Evolutionary conservation across 2,329 filamentous ascomycete genomes (phyloP), one percentile per base, ranked within the genome.

Genomic region (Fusarium temperatum): DNA sequence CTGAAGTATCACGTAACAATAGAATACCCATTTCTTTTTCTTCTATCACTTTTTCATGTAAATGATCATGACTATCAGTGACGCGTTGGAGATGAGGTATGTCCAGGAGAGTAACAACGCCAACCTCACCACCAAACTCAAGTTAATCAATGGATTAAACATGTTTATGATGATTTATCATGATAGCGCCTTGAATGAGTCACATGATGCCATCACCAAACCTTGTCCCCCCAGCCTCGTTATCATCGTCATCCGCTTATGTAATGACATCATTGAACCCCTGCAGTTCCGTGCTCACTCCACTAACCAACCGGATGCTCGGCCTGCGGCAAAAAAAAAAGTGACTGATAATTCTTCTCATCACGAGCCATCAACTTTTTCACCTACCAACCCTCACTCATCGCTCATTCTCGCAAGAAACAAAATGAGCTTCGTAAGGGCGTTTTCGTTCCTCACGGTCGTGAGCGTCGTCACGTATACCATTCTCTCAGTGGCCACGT

Each of bases 211-310:
- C 36, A 56, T 45, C 13, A 10, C 64, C 14, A 56, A 48, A 41
- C 22, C 26, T 26, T 24, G 9, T 41, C 17, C 18, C 45, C 32
- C n/a, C 44, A 35, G 15, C 50, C 47, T 20, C 36, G 20, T 48
- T 54, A 26, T 70, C 67, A 56, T 66, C 63, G 47, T 36, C 38
- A 64, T 66, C 0, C 30, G 67, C 51, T 70, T 70, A 70, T 70
- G 67, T 70, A 70, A 72, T 72, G 70, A 72, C 58, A 56, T 68
- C 63, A 72, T 68, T 41, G 24, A 59, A 72, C 30, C 63, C 67
- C 45, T 72, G 63, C 26, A 53, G 38, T 54, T 39, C 5, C 32
- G 58, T 47, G 62, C 58, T 65, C 26, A 57, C 55, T 39, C 68
- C 63, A 68, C 66, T 72, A 57, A 60, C 63, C 41, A 22, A 26